Evolutionary conservation across 1,284 basidiomycete species (phyloP).

Genomic region (Marasmius tenuissimus): DNA sequence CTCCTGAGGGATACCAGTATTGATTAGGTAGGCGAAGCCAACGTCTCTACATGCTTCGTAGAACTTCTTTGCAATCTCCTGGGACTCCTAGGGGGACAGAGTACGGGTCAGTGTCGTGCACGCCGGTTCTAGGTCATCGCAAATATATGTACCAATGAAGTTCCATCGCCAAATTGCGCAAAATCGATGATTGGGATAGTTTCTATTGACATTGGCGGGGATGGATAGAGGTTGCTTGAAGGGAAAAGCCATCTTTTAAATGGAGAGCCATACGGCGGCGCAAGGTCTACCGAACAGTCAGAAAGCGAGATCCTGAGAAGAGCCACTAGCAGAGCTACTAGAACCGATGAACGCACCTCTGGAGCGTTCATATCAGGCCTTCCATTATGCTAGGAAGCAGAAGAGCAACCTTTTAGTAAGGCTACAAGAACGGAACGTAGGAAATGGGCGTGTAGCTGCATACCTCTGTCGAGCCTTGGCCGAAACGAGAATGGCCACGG

Average conservation of each 20-base stretch:
- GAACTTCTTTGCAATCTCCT: slow-evolving; percentile 55
- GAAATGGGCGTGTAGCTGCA: no score
- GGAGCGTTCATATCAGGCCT: slow-evolving; percentile 64
- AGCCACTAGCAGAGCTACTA: slow-evolving; percentile 43
- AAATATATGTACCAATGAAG: slow-evolving; percentile 8
- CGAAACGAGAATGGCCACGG: no score
- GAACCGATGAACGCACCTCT: slow-evolving; percentile 42
- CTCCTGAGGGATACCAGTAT: slow-evolving; percentile 51
- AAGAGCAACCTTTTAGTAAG: no score
- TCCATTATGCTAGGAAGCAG: slow-evolving; percentile 35
- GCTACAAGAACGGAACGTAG: no score
- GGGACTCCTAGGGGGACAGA: slow-evolving; percentile 32
- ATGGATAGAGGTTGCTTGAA: no score
- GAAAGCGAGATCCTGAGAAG: no score
- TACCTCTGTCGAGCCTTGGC: no score
- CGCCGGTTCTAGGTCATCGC: no score
- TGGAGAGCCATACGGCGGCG: no score
- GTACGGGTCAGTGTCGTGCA: slow-evolving; percentile 13
- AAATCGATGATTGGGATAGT: slow-evolving; percentile 52
- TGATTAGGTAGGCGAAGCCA: slow-evolving; percentile 59
- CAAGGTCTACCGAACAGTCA: no score
- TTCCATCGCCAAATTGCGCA: slow-evolving; percentile 46
- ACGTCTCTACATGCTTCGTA: slow-evolving; percentile 44
- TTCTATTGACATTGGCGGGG: no score
- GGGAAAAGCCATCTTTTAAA: no score